A percentile compares a stretch with the other conserved stretches of the same genome.
Evolutionary conservation across 257 asterid genomes (phyloP).

Genomic region (Pogostemon cablin): DNA sequence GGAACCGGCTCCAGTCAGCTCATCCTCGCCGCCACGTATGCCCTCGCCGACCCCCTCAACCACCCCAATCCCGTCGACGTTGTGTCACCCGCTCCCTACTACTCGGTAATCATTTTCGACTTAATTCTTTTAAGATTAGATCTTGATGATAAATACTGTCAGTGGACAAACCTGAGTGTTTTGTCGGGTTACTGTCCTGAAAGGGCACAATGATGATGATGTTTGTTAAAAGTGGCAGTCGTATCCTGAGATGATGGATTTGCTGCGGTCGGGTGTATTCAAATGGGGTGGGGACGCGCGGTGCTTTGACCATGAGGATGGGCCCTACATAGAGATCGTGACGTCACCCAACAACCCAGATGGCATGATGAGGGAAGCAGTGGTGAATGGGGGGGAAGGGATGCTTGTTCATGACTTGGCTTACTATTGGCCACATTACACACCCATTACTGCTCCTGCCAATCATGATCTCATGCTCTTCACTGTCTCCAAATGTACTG

Average conservation of each 20-base stretch:
- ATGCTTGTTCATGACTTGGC: constrained; percentile 68
- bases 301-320: constrained; percentile 42
- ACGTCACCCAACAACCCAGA: constrained; percentile 85
- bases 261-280: constrained; percentile 54
- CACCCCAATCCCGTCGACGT: constrained; percentile 57
- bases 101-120: constrained; percentile 47
- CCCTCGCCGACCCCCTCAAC: constrained; percentile 47
- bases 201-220: constrained; percentile 24
- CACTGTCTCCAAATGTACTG: constrained; percentile 86
- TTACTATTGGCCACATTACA: constrained; percentile 93
- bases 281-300: constrained; percentile 84
- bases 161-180: constrained; percentile 39
- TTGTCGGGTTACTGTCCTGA: constrained; percentile 15
- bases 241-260: constrained; percentile 60
- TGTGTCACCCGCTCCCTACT: constrained; percentile 75
- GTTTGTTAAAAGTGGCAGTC: constrained; percentile 25
- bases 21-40: constrained; percentile 65
- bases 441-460: constrained; percentile 63
- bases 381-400: constrained; percentile 55
- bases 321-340: constrained; percentile 68
- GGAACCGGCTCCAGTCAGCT: constrained; percentile 94
- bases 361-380: constrained; percentile 55
- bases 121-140: constrained; percentile 20
- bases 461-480: constrained; percentile 76
- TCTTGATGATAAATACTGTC: constrained; percentile 13